A percentile compares a stretch with the other conserved stretches of the same genome.
Evolutionary conservation across 2,329 filamentous ascomycete genomes (phyloP).

Genomic region (Aspergillus quadricinctus): DNA sequence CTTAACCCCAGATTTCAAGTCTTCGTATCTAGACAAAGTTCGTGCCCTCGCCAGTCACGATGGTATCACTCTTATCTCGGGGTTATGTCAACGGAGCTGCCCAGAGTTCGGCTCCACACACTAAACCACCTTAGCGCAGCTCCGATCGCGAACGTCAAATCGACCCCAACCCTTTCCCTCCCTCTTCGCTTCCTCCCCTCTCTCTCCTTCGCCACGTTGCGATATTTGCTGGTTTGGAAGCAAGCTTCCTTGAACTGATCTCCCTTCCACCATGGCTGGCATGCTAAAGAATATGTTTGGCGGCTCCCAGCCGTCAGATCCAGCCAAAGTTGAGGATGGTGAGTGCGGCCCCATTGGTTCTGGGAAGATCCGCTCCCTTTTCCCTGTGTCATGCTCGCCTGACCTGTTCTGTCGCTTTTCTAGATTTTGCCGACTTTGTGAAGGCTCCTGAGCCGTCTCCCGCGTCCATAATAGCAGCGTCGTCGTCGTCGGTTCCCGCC

Average conservation of each 20-base stretch:
- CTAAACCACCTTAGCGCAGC: conserved; percentile 5
- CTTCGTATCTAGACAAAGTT: background rate
- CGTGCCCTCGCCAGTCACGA: background rate
- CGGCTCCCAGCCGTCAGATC: conserved; percentile 26
- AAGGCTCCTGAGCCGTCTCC: conserved; percentile 65
- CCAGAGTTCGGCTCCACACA: conserved; percentile 15
- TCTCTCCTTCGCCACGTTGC: conserved; percentile 18
- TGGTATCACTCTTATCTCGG: background rate
- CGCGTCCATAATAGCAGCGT: conserved; percentile 43
- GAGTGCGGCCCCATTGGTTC: conserved; percentile 12
- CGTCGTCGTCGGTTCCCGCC: conserved; percentile 37
- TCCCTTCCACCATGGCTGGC: conserved; percentile 33
- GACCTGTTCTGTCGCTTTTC: background rate
- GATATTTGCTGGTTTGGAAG: conserved; percentile 5
- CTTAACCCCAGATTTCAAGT: background rate
- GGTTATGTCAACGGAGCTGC: conserved; percentile 5
- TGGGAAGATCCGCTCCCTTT: conserved; percentile 6
- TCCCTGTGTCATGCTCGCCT: background rate
- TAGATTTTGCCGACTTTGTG: conserved; percentile 94
- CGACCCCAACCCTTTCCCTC: conserved; percentile 10
- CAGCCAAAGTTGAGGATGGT: conserved; percentile 35
- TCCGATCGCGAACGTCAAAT: conserved; percentile 21
- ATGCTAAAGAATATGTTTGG: conserved; percentile 39
- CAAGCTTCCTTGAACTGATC: conserved; percentile 16
- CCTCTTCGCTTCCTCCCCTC: conserved; percentile 11